These are phyloP conservation scores for Hygrophoropsis aurantiaca DNA, from an alignment of 768 basidiomycete species.

Conservation along the genomic window DNA sequence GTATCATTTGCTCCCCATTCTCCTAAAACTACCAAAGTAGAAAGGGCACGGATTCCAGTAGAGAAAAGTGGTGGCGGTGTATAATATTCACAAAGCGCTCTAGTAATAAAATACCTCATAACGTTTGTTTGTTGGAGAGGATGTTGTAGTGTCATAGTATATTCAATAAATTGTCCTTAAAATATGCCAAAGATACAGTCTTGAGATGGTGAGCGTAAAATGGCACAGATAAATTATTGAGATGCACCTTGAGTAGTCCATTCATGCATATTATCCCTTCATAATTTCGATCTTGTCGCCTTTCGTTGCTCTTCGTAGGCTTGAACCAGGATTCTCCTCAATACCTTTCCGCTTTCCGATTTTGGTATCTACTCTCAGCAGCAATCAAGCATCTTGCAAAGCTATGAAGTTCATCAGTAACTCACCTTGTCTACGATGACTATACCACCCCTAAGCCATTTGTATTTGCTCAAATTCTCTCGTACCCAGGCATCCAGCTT, in stretches of 20 bases:
- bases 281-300: constrained; percentile 15
- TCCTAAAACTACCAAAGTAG: constrained; percentile 28
- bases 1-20: constrained; percentile 46
- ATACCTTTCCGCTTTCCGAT: constrained; percentile 62
- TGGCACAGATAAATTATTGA: too few species aligned
- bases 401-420: neutral
- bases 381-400: neutral
- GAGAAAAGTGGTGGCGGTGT: constrained; percentile 31
- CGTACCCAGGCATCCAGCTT: constrained; percentile 56
- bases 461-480: constrained; percentile 62
- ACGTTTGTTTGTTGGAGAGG: too few species aligned
- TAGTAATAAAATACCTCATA: too few species aligned
- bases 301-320: constrained; percentile 38
- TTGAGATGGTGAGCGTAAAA: too few species aligned
- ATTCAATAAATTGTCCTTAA: too few species aligned
- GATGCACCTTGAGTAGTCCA: too few species aligned
- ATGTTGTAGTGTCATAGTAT: too few species aligned
- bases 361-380: constrained; percentile 54
- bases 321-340: constrained; percentile 58
- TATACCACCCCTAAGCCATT: constrained; percentile 69
- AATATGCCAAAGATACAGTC: too few species aligned
- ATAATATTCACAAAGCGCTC: constrained; percentile 6
- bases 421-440: constrained; percentile 58
- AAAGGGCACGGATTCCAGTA: constrained; percentile 51
- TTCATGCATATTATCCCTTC: constrained; percentile 1